Percentiles rank a stretch among this genome's conserved stretches.
Conservation (phyloP, 2,329 filamentous ascomycete genomes). For the Penicillium sumatraense region DNA sequence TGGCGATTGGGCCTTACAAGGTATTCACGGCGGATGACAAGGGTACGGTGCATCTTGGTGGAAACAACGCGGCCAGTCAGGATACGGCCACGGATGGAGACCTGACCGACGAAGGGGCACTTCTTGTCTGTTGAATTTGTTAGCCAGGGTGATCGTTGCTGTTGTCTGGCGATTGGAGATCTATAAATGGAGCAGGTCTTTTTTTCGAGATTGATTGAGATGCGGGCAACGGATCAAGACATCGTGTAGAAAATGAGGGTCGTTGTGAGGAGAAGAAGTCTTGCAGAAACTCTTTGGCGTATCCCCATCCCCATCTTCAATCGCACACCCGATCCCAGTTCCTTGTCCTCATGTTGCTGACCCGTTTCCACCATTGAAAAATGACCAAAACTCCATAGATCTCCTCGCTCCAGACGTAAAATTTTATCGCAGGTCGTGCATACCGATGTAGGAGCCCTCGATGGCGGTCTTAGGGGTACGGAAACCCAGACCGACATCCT, state of each 20-base stretch:
- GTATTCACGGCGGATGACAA: conserved; percentile 99
- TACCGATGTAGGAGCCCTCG: conserved; percentile 99
- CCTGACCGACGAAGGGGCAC: conserved; percentile 98
- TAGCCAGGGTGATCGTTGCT: conserved; percentile 23
- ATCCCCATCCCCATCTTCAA: not conserved
- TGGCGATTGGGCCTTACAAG: too few species aligned
- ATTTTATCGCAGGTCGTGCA: conserved; percentile 52
- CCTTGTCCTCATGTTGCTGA: conserved; percentile 1
- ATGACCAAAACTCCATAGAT: conserved; percentile 22
- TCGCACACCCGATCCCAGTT: not conserved
- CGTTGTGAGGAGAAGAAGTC: not conserved
- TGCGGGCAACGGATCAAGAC: not conserved
- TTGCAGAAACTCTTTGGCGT: not conserved
- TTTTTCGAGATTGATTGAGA: conserved; percentile 13
- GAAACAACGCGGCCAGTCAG: conserved; percentile 98
- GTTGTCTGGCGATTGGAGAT: conserved; percentile 9
- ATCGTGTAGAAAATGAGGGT: not conserved
- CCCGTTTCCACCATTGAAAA: conserved; percentile 19
- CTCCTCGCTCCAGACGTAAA: conserved; percentile 20
- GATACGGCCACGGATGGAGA: conserved; percentile 99
- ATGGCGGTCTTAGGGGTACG: conserved; percentile 98
- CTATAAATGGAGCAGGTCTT: conserved; percentile 12
- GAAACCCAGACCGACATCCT: conserved; percentile 99
- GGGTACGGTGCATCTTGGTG: conserved; percentile 99
- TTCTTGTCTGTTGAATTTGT: conserved; percentile 82